Evolutionary conservation across 2,329 filamentous ascomycete species (phyloP).

Genomic region (Diaporthe eres): DNA sequence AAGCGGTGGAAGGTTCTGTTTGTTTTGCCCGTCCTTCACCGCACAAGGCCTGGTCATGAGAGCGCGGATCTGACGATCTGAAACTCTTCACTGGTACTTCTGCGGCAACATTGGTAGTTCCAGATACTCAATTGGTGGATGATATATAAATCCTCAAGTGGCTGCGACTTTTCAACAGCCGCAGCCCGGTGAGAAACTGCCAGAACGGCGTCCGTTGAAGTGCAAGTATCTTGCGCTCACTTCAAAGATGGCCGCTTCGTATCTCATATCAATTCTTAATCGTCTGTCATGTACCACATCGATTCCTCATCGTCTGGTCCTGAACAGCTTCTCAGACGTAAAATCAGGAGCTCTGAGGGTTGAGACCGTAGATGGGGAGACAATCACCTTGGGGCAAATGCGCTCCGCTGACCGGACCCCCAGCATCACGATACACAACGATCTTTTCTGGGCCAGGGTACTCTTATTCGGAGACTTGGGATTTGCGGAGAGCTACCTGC

Average conservation of each 20-base stretch:
- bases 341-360: slow-evolving; percentile 21
- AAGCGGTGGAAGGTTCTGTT: not conserved
- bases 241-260: not conserved
- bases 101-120: not conserved
- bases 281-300: not conserved
- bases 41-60: not conserved
- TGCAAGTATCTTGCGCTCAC: not conserved
- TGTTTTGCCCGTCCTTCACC: not conserved
- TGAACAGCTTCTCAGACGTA: slow-evolving; percentile 15
- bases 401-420: not conserved
- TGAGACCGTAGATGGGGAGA: not conserved
- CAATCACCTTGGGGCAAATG: slow-evolving; percentile 14
- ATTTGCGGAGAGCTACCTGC: slow-evolving; percentile 41
- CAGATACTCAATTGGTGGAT: not conserved
- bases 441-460: slow-evolving; percentile 39
- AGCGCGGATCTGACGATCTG: not conserved
- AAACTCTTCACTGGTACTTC: not conserved
- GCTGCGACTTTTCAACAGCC: not conserved
- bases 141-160: not conserved
- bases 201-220: not conserved
- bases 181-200: not conserved
- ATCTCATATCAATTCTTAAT: slow-evolving; percentile 1
- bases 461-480: slow-evolving; percentile 38
- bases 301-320: slow-evolving; percentile 22
- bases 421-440: slow-evolving; percentile 15